These are phyloP conservation scores for Fragosphaeria purpurea DNA, from an alignment of 2,329 filamentous ascomycete genomes.

Conservation along the genomic window DNA sequence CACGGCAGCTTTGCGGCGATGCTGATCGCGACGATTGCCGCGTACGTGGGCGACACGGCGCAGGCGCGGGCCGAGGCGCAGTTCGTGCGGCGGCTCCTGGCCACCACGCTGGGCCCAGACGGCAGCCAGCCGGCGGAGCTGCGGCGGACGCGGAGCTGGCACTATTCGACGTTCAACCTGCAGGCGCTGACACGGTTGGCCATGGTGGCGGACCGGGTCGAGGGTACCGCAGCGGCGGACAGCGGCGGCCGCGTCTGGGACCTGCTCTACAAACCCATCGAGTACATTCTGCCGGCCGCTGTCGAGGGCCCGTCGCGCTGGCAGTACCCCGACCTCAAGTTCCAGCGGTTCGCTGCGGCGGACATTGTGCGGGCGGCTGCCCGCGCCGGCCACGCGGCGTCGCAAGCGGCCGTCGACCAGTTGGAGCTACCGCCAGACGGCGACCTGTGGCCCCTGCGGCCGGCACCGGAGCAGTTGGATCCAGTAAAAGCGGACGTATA, in stretches of 20 bases:
- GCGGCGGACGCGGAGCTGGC: conserved; percentile 18
- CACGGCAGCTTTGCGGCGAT: conserved; percentile 18
- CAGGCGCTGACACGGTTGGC: conserved; percentile 13
- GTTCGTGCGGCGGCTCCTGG: conserved; percentile 7
- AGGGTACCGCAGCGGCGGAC: conserved; percentile 5
- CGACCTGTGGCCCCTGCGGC: conserved; percentile 17
- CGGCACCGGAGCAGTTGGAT: conserved; percentile 19
- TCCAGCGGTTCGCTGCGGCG: conserved; percentile 16
- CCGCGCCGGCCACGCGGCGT: conserved; percentile 13
- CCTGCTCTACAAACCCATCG: conserved; percentile 12
- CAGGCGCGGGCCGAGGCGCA: conserved; percentile 6
- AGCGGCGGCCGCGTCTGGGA: background rate
- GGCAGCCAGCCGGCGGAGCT: conserved; percentile 19
- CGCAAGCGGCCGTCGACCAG: conserved; percentile 9
- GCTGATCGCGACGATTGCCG: conserved; percentile 17
- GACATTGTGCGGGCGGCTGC: conserved; percentile 18
- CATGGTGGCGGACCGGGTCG: conserved; percentile 14
- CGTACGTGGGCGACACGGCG: conserved; percentile 16
- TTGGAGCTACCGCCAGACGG: conserved; percentile 15
- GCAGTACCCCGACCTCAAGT: conserved; percentile 15
- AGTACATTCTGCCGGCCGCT: conserved; percentile 18
- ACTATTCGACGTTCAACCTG: conserved; percentile 20
- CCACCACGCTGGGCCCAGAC: conserved; percentile 14
- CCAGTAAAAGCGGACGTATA: conserved; percentile 4
- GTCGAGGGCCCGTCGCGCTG: conserved; percentile 12